phyloP scores from a whole-genome alignment of 257 asterid genomes.

The Fraxinus anomala region DNA sequence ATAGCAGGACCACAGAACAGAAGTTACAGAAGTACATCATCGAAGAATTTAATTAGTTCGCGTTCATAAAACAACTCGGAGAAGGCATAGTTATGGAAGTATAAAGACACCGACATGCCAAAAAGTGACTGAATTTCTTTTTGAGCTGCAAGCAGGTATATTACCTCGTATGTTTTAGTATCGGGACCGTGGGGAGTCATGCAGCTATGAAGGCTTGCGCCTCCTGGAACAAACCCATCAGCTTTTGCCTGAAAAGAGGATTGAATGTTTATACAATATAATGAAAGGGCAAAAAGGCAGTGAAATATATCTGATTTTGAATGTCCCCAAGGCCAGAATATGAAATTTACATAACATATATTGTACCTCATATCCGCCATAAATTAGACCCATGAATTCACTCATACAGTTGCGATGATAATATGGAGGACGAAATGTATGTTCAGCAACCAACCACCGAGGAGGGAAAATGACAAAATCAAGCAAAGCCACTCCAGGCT shows the following conservation, averaged over 20 bases:
- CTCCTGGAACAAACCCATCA: conserved; percentile 95
- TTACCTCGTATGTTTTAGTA: conserved; percentile 91
- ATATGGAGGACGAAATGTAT: conserved; percentile 97
- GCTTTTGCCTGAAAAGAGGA: conserved; percentile 83
- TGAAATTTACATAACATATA: background rate
- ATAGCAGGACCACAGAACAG: background rate
- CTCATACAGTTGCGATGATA: conserved; percentile 99
- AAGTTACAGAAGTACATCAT: background rate
- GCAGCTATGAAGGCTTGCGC: conserved; percentile 98
- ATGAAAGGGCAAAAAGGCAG: conserved; percentile 7
- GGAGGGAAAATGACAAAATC: conserved; percentile 99
- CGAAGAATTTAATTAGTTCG: background rate
- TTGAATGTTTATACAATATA: conserved; percentile 7
- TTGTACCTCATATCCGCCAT: conserved; percentile 89
- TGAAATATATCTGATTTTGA: background rate
- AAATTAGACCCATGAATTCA: conserved; percentile 94
- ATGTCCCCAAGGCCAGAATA: background rate
- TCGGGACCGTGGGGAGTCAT: conserved; percentile 99
- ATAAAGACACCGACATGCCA: background rate
- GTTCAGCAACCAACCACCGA: conserved; percentile 95
- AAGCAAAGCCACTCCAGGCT: conserved; percentile 92
- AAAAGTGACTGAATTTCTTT: background rate
- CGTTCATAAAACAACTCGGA: background rate
- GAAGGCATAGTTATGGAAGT: background rate
- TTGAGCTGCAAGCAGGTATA: conserved; percentile 8